A percentile compares a stretch with the other conserved stretches of the same genome.
These are phyloP conservation scores for Leucogyrophana mollusca DNA, from an alignment of 768 basidiomycete species.

Conservation along the genomic window DNA sequence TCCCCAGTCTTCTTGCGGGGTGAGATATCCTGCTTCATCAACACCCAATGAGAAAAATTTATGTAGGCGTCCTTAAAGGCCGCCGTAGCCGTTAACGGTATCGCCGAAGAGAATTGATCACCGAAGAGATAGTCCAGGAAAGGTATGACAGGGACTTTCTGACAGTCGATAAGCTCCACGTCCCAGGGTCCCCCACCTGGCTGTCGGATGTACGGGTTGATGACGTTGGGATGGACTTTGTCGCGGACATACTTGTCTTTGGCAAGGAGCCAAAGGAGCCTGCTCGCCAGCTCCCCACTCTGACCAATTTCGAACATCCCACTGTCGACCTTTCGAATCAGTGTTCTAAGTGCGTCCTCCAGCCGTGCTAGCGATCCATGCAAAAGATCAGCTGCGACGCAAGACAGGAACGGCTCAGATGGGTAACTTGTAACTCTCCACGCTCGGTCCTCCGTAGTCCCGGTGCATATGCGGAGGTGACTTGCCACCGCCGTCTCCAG, in stretches of 20 bases:
- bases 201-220: no score
- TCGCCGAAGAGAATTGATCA: not conserved
- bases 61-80: conserved; percentile 8
- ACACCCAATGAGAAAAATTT: conserved; percentile 2
- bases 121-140: conserved; percentile 15
- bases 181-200: not conserved
- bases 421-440: conserved; percentile 14
- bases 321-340: not conserved
- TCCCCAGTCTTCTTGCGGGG: not conserved
- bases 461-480: conserved; percentile 11
- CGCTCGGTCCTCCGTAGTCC: conserved; percentile 4
- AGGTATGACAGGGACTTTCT: conserved; percentile 9
- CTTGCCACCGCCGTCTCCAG: conserved; percentile 10
- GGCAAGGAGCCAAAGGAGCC: conserved; percentile 8
- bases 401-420: conserved; percentile 17
- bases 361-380: not conserved
- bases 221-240: no score
- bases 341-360: not conserved
- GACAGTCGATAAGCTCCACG: conserved; percentile 4
- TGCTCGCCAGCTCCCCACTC: conserved; percentile 10
- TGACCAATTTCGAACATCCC: conserved; percentile 7
- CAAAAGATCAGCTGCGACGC: not conserved
- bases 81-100: not conserved
- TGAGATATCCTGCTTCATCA: not conserved
- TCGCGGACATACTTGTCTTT: conserved; percentile 8